Conservation (phyloP, 805 yeast species). For the Saccharomycopsis olivae region DNA sequence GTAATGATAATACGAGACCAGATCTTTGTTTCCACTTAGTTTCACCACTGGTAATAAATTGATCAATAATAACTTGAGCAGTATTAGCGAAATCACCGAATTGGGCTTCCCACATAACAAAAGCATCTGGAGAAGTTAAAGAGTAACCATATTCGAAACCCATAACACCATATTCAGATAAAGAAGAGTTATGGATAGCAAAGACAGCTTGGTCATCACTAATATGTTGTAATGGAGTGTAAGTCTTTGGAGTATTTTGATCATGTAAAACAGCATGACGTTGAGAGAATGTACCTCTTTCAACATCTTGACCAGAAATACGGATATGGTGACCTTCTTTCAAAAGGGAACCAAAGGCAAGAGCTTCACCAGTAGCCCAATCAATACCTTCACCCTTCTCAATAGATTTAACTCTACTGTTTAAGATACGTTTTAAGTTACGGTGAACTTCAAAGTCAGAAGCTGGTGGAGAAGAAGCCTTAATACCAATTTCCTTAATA, state of each 20-base stretch:
- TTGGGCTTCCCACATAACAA: constrained; percentile 99
- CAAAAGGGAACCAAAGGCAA: constrained; percentile 88
- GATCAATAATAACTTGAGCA: constrained; percentile 95
- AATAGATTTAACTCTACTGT: constrained; percentile 74
- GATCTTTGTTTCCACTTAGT: constrained; percentile 98
- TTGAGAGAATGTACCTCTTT: constrained; percentile 99
- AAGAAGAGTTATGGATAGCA: constrained; percentile 84
- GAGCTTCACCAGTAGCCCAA: constrained; percentile 99
- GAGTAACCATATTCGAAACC: constrained; percentile 99
- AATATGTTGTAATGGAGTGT: constrained; percentile 78
- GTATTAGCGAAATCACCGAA: constrained; percentile 99
- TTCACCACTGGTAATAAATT: constrained; percentile 94
- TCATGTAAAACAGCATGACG: constrained; percentile 98
- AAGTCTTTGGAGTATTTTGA: constrained; percentile 73
- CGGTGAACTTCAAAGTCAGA: constrained; percentile 81
- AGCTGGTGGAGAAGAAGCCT: constrained; percentile 75
- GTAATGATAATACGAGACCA: constrained; percentile 88
- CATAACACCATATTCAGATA: constrained; percentile 98
- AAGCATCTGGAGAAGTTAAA: constrained; percentile 91
- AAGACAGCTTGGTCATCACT: constrained; percentile 77
- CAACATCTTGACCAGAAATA: constrained; percentile 98
- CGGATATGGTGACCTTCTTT: constrained; percentile 94
- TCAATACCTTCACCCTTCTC: constrained; percentile 91
- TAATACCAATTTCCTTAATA: constrained; percentile 69
- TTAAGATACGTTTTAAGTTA: constrained; percentile 90